These are phyloP conservation scores for Houttuynia cordata DNA, from an alignment of 164 flowering plant genomes.

Conservation along the genomic window DNA sequence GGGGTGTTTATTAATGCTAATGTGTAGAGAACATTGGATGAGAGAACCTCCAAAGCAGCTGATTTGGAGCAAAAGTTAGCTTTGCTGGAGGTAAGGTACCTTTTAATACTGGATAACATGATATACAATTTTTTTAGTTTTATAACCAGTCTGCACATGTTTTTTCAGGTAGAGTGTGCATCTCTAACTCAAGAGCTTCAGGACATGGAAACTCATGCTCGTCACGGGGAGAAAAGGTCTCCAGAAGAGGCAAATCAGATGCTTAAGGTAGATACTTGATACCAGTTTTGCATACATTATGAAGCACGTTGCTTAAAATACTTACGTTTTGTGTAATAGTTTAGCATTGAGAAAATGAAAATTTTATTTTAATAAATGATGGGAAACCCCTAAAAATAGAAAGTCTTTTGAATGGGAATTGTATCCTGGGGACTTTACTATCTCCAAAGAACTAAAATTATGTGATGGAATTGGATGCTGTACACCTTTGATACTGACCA, in stretches of 20 bases:
- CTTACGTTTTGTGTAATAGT: background rate
- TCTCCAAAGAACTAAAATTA: too few species aligned
- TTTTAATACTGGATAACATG: background rate
- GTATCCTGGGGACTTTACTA: too few species aligned
- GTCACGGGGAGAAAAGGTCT: slow-evolving; percentile 75
- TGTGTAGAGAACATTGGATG: slow-evolving; percentile 81
- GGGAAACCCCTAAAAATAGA: too few species aligned
- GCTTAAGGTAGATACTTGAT: slow-evolving; percentile 49
- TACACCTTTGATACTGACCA: too few species aligned
- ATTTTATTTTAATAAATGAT: too few species aligned
- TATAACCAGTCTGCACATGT: background rate
- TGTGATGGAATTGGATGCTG: too few species aligned
- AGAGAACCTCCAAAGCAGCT: slow-evolving; percentile 66
- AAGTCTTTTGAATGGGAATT: too few species aligned
- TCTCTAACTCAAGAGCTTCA: slow-evolving; percentile 88
- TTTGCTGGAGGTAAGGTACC: slow-evolving; percentile 63
- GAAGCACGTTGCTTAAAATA: background rate
- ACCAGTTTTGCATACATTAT: too few species aligned
- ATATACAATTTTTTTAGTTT: slow-evolving; percentile 1
- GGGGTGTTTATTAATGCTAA: background rate
- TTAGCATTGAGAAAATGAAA: too few species aligned
- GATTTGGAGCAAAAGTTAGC: slow-evolving; percentile 94
- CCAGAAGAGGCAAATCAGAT: slow-evolving; percentile 90
- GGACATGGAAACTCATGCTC: slow-evolving; percentile 85
- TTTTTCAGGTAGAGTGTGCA: slow-evolving; percentile 76